Percentiles rank a stretch among this genome's conserved stretches.
phyloP scores from a whole-genome alignment of 2,329 filamentous ascomycete genomes.

The Talaromyces sp. region DNA sequence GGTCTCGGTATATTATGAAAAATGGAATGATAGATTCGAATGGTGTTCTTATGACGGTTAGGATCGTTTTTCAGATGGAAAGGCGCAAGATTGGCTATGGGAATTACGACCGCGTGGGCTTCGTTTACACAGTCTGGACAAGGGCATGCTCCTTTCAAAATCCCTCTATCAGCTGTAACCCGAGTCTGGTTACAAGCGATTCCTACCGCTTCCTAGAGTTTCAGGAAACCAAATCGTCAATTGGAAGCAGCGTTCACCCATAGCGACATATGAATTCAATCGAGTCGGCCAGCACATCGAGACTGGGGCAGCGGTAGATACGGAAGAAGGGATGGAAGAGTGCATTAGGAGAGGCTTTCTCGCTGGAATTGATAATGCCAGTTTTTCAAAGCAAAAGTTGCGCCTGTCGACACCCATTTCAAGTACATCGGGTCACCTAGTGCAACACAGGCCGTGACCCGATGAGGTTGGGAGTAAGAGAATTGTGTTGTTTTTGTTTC shows the following conservation, averaged over 20 bases:
- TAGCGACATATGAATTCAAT: constrained; percentile 19
- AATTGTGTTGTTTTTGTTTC: not conserved
- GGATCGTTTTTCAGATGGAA: too few relatives aligned
- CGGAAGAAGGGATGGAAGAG: constrained; percentile 12
- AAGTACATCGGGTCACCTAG: not conserved
- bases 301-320: constrained; percentile 8
- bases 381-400: not conserved
- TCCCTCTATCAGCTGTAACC: too few relatives aligned
- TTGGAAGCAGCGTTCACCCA: constrained; percentile 24
- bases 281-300: constrained; percentile 14
- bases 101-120: too few relatives aligned
- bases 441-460: not conserved
- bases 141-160: too few relatives aligned
- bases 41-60: too few relatives aligned
- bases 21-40: too few relatives aligned
- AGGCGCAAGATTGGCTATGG: too few relatives aligned
- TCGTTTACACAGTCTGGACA: too few relatives aligned
- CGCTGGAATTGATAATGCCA: constrained; percentile 13
- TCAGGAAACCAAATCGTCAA: constrained; percentile 26
- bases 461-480: not conserved
- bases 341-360: constrained; percentile 14
- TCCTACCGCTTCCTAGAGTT: constrained; percentile 25
- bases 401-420: not conserved
- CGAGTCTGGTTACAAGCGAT: constrained; percentile 23
- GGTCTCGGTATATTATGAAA: too few relatives aligned